Conservation (phyloP, 1,139 yeast species). For the Blastobotrys buckinghamii region DNA sequence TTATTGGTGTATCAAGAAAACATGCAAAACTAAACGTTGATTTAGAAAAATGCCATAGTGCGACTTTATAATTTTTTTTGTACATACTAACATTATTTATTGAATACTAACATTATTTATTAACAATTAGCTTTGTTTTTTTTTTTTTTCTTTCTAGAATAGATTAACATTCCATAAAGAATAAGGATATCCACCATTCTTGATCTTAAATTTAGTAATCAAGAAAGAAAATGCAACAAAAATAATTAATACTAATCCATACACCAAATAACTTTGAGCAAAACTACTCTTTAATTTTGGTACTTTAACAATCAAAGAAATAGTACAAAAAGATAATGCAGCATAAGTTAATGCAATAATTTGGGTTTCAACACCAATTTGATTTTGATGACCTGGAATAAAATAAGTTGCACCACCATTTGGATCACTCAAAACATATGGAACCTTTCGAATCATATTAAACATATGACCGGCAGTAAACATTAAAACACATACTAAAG, state of each 20-base stretch:
- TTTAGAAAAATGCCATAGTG: constrained; percentile 4
- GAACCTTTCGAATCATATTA: constrained; percentile 75
- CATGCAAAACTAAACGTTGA: neutral
- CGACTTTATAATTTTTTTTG: neutral
- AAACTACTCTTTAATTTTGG: constrained; percentile 43
- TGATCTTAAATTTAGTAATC: constrained; percentile 47
- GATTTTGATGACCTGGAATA: constrained; percentile 63
- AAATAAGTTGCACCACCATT: constrained; percentile 60
- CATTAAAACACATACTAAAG: constrained; percentile 57
- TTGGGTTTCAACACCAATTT: constrained; percentile 58
- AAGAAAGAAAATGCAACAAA: constrained; percentile 46
- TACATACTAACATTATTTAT: neutral
- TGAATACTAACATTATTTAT: neutral
- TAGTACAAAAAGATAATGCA: constrained; percentile 35
- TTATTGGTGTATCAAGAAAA: constrained; percentile 6
- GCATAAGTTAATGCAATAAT: constrained; percentile 39
- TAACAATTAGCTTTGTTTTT: neutral
- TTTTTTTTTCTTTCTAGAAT: neutral
- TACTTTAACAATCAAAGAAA: constrained; percentile 45
- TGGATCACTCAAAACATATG: constrained; percentile 54
- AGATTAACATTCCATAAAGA: constrained; percentile 29
- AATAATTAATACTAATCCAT: constrained; percentile 35
- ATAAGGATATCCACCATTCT: constrained; percentile 55
- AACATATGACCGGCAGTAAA: constrained; percentile 92
- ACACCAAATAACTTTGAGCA: constrained; percentile 44